These are phyloP conservation scores for Ustilago trichophora DNA, from an alignment of 1,284 basidiomycete genomes.

Conservation along the genomic window DNA sequence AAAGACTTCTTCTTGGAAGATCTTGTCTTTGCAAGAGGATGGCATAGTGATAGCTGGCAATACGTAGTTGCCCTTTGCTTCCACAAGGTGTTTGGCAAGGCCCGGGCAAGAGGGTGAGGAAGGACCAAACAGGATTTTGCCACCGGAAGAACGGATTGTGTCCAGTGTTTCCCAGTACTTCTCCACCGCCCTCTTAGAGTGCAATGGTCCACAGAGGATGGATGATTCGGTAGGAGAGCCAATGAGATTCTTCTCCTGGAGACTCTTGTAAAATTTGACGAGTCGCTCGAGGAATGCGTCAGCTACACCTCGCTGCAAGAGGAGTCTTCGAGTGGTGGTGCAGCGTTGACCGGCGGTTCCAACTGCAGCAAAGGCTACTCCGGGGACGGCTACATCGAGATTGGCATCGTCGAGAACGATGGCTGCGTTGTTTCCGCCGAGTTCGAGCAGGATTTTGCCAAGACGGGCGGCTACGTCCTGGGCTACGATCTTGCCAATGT, in stretches of 20 bases:
- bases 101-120: constrained; percentile 69
- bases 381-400: constrained; percentile 83
- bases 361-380: constrained; percentile 90
- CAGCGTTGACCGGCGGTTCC: constrained; percentile 95
- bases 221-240: constrained; percentile 80
- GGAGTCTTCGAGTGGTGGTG: constrained; percentile 88
- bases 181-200: constrained; percentile 75
- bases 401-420: constrained; percentile 94
- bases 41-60: constrained; percentile 81
- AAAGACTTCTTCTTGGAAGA: constrained; percentile 86
- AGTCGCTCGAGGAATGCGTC: constrained; percentile 79
- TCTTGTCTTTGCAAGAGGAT: constrained; percentile 72
- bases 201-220: constrained; percentile 87
- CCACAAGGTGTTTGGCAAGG: neutral
- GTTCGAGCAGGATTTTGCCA: constrained; percentile 84
- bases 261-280: constrained; percentile 75
- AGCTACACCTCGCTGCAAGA: constrained; percentile 83
- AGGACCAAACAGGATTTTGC: constrained; percentile 81
- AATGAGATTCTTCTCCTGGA: constrained; percentile 70
- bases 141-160: constrained; percentile 75
- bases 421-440: constrained; percentile 93
- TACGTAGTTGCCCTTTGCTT: constrained; percentile 79
- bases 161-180: constrained; percentile 76
- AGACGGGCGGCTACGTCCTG: constrained; percentile 80
- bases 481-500: constrained; percentile 84